Evolutionary conservation across 371 early-diverging fungal genomes (phyloP).

Genomic region (Lichtheimia ornata): DNA sequence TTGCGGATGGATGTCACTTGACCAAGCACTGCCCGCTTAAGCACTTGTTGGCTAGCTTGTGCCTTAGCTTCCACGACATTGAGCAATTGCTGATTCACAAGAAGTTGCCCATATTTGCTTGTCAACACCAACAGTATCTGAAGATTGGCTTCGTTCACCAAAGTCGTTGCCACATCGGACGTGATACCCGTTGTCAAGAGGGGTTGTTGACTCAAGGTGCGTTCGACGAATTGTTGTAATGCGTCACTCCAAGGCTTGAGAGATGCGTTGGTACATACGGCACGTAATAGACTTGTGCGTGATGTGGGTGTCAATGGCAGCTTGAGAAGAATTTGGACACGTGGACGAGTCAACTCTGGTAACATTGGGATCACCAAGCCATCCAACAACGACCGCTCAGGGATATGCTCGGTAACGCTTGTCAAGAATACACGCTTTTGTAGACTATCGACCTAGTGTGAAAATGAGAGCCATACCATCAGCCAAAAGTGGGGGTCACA

Average conservation of each 20-base stretch:
- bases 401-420: background rate
- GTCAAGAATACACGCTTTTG: background rate
- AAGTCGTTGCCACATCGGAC: background rate
- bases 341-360: background rate
- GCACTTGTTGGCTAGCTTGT: background rate
- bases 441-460: background rate
- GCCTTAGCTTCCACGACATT: background rate
- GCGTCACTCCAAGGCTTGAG: background rate
- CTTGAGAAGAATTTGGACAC: background rate
- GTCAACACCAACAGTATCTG: slow-evolving; percentile 4
- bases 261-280: background rate
- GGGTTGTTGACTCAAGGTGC: background rate
- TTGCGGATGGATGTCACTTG: slow-evolving; percentile 7
- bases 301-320: background rate
- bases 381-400: background rate
- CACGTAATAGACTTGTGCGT: background rate
- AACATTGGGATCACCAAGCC: background rate
- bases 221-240: background rate
- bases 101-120: background rate
- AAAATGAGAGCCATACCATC: background rate
- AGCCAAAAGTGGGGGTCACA: background rate
- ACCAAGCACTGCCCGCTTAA: slow-evolving; percentile 6
- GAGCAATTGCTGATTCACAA: background rate
- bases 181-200: background rate
- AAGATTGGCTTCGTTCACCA: background rate